Evolutionary conservation across 2,329 filamentous ascomycete species (phyloP).

Genomic region (Didymella lethalis): DNA sequence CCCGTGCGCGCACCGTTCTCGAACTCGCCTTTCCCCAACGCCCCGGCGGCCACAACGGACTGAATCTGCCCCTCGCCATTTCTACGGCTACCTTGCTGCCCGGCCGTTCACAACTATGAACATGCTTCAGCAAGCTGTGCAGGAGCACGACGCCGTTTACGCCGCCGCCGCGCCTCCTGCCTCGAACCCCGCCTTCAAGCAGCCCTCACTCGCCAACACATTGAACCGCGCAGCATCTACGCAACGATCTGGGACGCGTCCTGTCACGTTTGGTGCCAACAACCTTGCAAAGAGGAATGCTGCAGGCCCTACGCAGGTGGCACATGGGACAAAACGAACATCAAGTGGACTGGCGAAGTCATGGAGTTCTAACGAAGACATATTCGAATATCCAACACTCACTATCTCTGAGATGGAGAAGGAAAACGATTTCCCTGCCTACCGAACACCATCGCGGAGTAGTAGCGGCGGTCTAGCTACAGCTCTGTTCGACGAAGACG

Average conservation of each 20-base stretch:
- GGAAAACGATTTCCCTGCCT: conserved; percentile 34
- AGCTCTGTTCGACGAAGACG: conserved; percentile 72
- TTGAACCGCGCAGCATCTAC: conserved; percentile 50
- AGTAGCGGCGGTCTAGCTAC: conserved; percentile 34
- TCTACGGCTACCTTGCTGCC: conserved; percentile 28
- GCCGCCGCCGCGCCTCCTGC: conserved; percentile 26
- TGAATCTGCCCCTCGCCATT: conserved; percentile 16
- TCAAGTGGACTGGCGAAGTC: conserved; percentile 58
- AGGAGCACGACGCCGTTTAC: conserved; percentile 49
- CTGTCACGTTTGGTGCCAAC: conserved; percentile 38
- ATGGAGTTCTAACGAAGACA: conserved; percentile 47
- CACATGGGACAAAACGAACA: conserved; percentile 55
- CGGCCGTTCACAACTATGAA: conserved; percentile 29
- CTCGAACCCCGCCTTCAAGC: conserved; percentile 35
- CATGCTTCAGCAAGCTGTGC: conserved; percentile 54
- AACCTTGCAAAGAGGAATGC: conserved; percentile 46
- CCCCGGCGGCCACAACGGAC: conserved; percentile 11
- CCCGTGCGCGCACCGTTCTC: conserved; percentile 33
- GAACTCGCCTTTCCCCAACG: conserved; percentile 24
- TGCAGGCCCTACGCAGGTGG: conserved; percentile 21
- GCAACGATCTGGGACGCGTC: conserved; percentile 39
- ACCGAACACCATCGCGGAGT: conserved; percentile 25
- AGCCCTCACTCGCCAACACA: conserved; percentile 50
- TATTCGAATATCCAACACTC: conserved; percentile 41
- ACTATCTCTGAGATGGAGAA: conserved; percentile 38